These are phyloP conservation scores for Bifiguratus adelaidae DNA, from an alignment of 192 early-diverging fungal genomes.

Conservation along the genomic window DNA sequence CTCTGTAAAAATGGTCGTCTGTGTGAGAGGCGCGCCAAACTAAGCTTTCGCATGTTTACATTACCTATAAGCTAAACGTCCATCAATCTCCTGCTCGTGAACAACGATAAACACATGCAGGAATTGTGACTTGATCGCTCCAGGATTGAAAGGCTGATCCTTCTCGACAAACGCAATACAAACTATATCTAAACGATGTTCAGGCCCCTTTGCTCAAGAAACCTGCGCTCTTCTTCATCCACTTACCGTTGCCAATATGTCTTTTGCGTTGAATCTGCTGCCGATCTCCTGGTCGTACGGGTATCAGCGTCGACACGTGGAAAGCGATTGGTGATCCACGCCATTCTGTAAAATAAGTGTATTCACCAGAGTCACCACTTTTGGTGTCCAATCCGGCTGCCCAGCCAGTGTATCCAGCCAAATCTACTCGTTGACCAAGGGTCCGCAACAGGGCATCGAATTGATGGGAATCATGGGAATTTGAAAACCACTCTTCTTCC, in stretches of 20 bases:
- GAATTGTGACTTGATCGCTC: slow-evolving; percentile 45
- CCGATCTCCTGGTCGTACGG: slow-evolving; percentile 50
- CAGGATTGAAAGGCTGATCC: slow-evolving; percentile 34
- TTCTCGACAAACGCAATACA: slow-evolving; percentile 47
- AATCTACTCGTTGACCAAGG: slow-evolving; percentile 56
- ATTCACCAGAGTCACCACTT: slow-evolving; percentile 57
- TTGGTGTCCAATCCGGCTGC: slow-evolving; percentile 63
- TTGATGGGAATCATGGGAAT: slow-evolving; percentile 38
- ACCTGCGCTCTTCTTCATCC: not conserved
- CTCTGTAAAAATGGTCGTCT: slow-evolving; percentile 4
- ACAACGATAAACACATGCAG: slow-evolving; percentile 47
- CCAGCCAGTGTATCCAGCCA: slow-evolving; percentile 67
- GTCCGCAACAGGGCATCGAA: slow-evolving; percentile 59
- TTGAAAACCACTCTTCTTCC: slow-evolving; percentile 73
- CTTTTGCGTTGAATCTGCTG: slow-evolving; percentile 59
- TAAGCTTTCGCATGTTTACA: not conserved
- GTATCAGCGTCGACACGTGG: slow-evolving; percentile 67
- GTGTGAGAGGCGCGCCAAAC: too few species aligned
- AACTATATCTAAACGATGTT: slow-evolving; percentile 33
- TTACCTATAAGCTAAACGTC: slow-evolving; percentile 18
- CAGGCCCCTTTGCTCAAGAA: not conserved
- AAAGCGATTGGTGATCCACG: slow-evolving; percentile 67
- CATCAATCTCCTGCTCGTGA: slow-evolving; percentile 13
- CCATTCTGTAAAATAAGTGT: slow-evolving; percentile 64
- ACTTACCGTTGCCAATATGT: slow-evolving; percentile 46